Evolutionary conservation across 2,329 filamentous ascomycete species (phyloP).

Genomic region (Sphaerulina musiva): DNA sequence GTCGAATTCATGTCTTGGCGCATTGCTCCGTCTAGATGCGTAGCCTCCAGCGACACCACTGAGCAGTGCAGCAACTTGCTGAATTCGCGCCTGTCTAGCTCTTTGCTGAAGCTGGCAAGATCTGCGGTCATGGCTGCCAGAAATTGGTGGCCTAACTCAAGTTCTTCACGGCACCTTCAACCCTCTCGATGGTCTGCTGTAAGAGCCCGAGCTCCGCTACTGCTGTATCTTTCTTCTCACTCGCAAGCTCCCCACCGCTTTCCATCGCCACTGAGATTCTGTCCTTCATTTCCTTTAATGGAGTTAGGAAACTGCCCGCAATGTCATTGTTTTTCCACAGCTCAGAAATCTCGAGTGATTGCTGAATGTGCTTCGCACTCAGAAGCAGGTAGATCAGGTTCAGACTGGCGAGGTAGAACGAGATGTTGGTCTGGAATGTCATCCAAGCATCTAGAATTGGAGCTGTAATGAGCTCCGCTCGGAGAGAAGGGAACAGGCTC

Average conservation of each 20-base stretch:
- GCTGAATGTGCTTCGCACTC: slow-evolving; percentile 44
- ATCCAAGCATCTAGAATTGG: slow-evolving; percentile 37
- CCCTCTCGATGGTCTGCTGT: slow-evolving; percentile 30
- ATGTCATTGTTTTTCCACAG: slow-evolving; percentile 38
- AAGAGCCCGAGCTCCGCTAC: slow-evolving; percentile 33
- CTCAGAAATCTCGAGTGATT: slow-evolving; percentile 42
- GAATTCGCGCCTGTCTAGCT: no score
- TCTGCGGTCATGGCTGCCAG: no score
- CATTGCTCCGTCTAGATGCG: neutral
- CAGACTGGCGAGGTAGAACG: slow-evolving; percentile 50
- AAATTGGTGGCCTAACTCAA: slow-evolving; percentile 21
- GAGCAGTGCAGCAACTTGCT: neutral
- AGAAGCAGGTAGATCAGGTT: slow-evolving; percentile 55
- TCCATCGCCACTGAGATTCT: slow-evolving; percentile 36
- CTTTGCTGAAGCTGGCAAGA: no score
- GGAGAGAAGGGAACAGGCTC: slow-evolving; percentile 47
- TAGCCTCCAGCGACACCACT: neutral
- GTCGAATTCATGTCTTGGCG: neutral
- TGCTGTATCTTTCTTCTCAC: slow-evolving; percentile 33
- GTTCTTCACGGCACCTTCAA: slow-evolving; percentile 27
- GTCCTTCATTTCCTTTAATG: slow-evolving; percentile 36
- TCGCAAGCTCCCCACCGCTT: slow-evolving; percentile 33
- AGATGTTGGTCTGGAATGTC: slow-evolving; percentile 47
- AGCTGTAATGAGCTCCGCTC: slow-evolving; percentile 37
- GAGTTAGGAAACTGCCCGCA: slow-evolving; percentile 39